These are phyloP conservation scores for Phyllosticta paracitricarpa DNA, from an alignment of 2,329 filamentous ascomycete genomes.

Conservation along the genomic window DNA sequence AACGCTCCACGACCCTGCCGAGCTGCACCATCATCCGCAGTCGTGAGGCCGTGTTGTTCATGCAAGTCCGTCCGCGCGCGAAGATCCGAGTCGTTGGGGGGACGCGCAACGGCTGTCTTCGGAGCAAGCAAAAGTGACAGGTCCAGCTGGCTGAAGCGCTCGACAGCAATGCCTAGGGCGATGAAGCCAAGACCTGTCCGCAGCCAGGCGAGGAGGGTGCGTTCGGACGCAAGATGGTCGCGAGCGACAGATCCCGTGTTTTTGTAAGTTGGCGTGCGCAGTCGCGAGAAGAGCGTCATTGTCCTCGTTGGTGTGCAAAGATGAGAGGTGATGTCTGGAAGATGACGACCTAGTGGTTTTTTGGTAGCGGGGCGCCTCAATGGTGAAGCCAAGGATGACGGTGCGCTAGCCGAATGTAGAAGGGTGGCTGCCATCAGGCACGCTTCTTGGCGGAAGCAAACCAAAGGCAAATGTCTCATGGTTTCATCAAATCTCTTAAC, in stretches of 20 bases:
- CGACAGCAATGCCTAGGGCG: slow-evolving; percentile 39
- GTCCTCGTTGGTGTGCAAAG: slow-evolving; percentile 11
- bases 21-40: background rate
- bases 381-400: background rate
- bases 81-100: background rate
- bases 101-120: slow-evolving; percentile 13
- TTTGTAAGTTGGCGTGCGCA: slow-evolving; percentile 17
- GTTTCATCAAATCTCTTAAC: background rate
- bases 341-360: background rate
- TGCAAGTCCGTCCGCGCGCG: background rate
- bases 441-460: too few species aligned
- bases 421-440: background rate
- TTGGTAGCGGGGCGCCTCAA: background rate
- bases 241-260: slow-evolving; percentile 42
- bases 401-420: background rate
- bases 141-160: slow-evolving; percentile 36
- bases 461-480: background rate
- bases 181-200: slow-evolving; percentile 43
- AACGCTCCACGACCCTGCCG: background rate
- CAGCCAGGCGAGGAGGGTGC: slow-evolving; percentile 45
- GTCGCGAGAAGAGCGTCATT: slow-evolving; percentile 12
- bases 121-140: slow-evolving; percentile 18
- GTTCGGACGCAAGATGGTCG: slow-evolving; percentile 45
- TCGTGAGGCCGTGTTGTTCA: background rate
- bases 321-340: background rate